A percentile compares a stretch with the other conserved stretches of the same genome.
Evolutionary conservation across 2,329 filamentous ascomycete species (phyloP).

Genomic region (Aspergillus spinulosporus): DNA sequence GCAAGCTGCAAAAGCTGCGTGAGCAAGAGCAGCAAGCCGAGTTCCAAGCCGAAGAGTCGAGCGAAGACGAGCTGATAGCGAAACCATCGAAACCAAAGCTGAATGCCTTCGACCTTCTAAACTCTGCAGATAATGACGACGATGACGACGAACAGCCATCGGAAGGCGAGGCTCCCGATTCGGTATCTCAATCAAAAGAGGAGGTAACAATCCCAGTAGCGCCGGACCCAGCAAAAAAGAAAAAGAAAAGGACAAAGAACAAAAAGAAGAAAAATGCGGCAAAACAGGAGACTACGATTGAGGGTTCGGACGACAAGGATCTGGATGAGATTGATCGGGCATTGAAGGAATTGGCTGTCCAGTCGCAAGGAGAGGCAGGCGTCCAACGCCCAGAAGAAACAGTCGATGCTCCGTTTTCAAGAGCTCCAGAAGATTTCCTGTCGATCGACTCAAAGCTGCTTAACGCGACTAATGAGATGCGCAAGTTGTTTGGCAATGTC

Average conservation of each 20-base stretch:
- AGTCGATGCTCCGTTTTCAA: conserved; percentile 36
- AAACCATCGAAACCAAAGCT: conserved; percentile 43
- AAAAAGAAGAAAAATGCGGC: conserved; percentile 59
- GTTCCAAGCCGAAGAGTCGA: conserved; percentile 41
- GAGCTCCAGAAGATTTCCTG: conserved; percentile 54
- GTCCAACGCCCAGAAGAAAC: conserved; percentile 39
- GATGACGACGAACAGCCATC: conserved; percentile 40
- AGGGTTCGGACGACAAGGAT: conserved; percentile 30
- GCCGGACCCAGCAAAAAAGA: conserved; percentile 30
- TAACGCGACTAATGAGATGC: conserved; percentile 90
- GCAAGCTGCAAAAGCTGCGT: conserved; percentile 63
- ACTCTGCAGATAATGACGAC: conserved; percentile 43
- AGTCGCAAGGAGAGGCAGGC: conserved; percentile 26
- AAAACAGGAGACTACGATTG: conserved; percentile 32
- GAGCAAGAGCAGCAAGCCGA: conserved; percentile 54
- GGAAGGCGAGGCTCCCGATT: conserved; percentile 22
- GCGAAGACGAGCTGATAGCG: conserved; percentile 42
- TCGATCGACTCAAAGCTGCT: conserved; percentile 70
- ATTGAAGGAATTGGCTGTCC: conserved; percentile 59
- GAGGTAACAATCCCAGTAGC: conserved; percentile 23
- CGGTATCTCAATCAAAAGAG: conserved; percentile 19
- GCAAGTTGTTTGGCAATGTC: conserved; percentile 66
- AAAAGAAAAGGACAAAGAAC: conserved; percentile 62
- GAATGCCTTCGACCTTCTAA: conserved; percentile 58
- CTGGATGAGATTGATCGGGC: conserved; percentile 69